Conservation (phyloP, 495 filamentous ascomycete genomes). For the Paragyromitra xinjiangensis region DNA sequence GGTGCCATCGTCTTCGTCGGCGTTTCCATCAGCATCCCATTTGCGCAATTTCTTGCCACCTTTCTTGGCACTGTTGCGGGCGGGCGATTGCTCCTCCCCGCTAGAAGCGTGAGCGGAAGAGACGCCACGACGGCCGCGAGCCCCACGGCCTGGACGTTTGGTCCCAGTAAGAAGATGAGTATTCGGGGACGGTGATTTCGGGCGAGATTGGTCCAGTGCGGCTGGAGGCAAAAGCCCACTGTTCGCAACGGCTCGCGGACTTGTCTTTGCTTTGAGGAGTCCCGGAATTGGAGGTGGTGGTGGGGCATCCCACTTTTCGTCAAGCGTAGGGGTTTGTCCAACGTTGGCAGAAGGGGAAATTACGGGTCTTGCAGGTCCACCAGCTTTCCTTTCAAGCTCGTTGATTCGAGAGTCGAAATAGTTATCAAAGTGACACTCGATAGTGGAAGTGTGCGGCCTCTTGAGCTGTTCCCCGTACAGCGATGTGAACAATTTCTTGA, state of each 20-base stretch:
- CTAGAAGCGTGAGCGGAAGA: conserved; percentile 75
- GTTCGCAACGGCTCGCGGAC: conserved; percentile 31
- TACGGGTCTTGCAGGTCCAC: conserved; percentile 60
- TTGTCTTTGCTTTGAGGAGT: conserved; percentile 62
- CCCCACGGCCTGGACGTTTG: conserved; percentile 72
- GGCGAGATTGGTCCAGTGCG: conserved; percentile 81
- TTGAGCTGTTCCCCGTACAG: conserved; percentile 88
- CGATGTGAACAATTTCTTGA: conserved; percentile 85
- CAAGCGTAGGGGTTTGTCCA: conserved; percentile 59
- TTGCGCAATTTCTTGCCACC: conserved; percentile 82
- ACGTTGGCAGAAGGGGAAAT: conserved; percentile 45
- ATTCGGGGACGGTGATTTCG: conserved; percentile 60
- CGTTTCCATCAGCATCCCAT: conserved; percentile 90
- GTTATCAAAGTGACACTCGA: conserved; percentile 82
- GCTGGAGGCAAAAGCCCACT: conserved; percentile 64
- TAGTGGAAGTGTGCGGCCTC: conserved; percentile 76
- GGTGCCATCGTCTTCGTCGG: conserved; percentile 81
- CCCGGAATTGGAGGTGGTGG: conserved; percentile 67
- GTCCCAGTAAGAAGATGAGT: conserved; percentile 80
- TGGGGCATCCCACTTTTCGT: conserved; percentile 58
- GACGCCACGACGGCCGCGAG: conserved; percentile 78
- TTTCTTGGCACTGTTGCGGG: conserved; percentile 65
- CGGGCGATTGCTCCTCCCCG: conserved; percentile 74
- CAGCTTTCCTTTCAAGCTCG: conserved; percentile 72
- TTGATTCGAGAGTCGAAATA: conserved; percentile 93